These are phyloP conservation scores for Cryptosporidium bovis DNA, from an alignment of 169 alveolate species.

Conservation along the genomic window DNA sequence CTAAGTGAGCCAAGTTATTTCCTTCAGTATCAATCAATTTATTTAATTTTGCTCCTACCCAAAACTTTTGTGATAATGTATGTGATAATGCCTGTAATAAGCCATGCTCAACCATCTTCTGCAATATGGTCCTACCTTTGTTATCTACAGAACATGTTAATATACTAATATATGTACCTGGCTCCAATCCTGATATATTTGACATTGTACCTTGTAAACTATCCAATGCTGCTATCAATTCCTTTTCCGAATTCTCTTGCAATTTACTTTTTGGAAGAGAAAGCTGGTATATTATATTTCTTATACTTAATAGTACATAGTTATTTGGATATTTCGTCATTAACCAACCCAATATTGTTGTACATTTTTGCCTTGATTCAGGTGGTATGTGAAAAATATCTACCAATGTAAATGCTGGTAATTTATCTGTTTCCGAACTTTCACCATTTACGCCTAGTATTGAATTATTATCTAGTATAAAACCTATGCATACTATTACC, in stretches of 20 bases:
- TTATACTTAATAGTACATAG: conserved; percentile 33
- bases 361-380: conserved; percentile 71
- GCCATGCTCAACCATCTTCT: conserved; percentile 72
- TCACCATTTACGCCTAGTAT: too few species aligned
- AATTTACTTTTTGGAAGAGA: conserved; percentile 52
- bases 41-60: conserved; percentile 66
- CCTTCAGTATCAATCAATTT: conserved; percentile 47
- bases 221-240: conserved; percentile 69
- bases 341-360: conserved; percentile 66
- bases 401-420: conserved; percentile 58
- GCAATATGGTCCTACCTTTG: conserved; percentile 65
- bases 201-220: conserved; percentile 73
- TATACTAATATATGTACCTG: conserved; percentile 69
- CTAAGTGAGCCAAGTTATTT: conserved; percentile 58
- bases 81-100: conserved; percentile 65
- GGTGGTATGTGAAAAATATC: conserved; percentile 71
- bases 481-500: too few species aligned
- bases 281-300: conserved; percentile 52
- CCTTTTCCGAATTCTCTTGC: conserved; percentile 58
- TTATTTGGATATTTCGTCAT: conserved; percentile 67
- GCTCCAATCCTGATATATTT: conserved; percentile 64
- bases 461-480: too few species aligned
- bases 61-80: conserved; percentile 64
- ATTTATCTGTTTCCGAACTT: conserved; percentile 14
- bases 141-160: conserved; percentile 66